phyloP scores from a whole-genome alignment of 192 early-diverging fungal species.

The Diversispora eburnea region DNA sequence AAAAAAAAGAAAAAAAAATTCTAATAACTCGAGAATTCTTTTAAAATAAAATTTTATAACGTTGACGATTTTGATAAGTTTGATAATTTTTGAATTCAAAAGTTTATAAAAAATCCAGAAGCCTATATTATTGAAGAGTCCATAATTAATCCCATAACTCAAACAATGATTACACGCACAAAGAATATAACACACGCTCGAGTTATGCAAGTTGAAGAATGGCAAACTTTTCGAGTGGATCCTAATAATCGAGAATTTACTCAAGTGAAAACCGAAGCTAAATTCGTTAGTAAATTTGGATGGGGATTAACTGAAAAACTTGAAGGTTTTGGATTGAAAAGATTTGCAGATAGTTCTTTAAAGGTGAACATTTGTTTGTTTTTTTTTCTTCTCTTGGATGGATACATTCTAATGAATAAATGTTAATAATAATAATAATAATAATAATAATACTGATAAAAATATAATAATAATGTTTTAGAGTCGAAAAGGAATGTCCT shows the following conservation, averaged over 20 bases:
- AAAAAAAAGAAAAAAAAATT: no score
- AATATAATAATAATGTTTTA: no score
- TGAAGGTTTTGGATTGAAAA: constrained; percentile 83
- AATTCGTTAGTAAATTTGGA: constrained; percentile 83
- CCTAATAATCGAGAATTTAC: constrained; percentile 58
- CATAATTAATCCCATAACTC: constrained; percentile 69
- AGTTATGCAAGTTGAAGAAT: constrained; percentile 90
- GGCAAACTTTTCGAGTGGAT: constrained; percentile 66
- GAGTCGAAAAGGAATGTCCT: constrained; percentile 48
- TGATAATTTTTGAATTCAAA: not conserved
- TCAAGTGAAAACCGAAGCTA: constrained; percentile 72
- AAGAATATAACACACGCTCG: constrained; percentile 92
- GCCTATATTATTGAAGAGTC: constrained; percentile 92
- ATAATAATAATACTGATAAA: no score
- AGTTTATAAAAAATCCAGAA: constrained; percentile 79
- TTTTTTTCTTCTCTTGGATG: not conserved
- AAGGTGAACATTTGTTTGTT: constrained; percentile 43
- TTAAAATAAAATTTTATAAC: no score
- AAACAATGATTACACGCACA: constrained; percentile 77
- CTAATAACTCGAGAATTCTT: no score
- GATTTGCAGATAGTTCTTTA: constrained; percentile 76
- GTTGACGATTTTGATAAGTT: not conserved
- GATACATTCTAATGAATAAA: not conserved
- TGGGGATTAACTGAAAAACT: constrained; percentile 80
- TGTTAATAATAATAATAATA: not conserved